Conservation (phyloP, 441 rosid species). For the Macaranga tanarius region DNA sequence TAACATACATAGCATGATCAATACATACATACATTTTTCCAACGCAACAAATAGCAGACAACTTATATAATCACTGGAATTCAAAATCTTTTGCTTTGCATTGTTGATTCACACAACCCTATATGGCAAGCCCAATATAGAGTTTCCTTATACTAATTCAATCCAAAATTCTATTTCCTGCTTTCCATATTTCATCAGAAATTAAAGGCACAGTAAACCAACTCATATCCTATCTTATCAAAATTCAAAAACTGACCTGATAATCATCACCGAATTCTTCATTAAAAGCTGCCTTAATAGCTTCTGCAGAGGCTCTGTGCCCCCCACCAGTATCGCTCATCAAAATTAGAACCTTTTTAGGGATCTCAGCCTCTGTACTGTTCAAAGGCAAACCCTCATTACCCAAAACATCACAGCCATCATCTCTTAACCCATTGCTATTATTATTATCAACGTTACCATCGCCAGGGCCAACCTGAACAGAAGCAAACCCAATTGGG, state of each 20-base stretch:
- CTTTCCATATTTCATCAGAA: conserved; percentile 10
- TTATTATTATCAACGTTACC: conserved; percentile 34
- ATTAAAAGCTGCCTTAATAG: conserved; percentile 76
- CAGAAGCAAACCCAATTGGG: conserved; percentile 78
- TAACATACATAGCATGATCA: conserved; percentile 33
- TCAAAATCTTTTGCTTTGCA: not conserved
- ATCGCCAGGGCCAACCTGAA: conserved; percentile 48
- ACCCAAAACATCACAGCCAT: conserved; percentile 47
- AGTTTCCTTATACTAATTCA: not conserved
- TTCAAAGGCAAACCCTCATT: conserved; percentile 60
- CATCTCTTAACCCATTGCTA: conserved; percentile 44
- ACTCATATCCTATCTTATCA: not conserved
- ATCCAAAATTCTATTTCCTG: not conserved
- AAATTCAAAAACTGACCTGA: conserved; percentile 52
- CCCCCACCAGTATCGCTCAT: conserved; percentile 99
- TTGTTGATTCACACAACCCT: too few species aligned
- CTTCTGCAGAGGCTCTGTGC: conserved; percentile 96
- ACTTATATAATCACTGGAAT: not conserved
- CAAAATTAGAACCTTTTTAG: conserved; percentile 83
- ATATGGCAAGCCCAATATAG: not conserved
- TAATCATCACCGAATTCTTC: conserved; percentile 83
- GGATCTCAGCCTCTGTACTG: conserved; percentile 44
- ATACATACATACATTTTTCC: conserved; percentile 9
- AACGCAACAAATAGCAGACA: conserved; percentile 9
- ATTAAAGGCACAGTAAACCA: conserved; percentile 13